Conservation (phyloP, 345 rosid species). For the Pugionium cornutum region DNA sequence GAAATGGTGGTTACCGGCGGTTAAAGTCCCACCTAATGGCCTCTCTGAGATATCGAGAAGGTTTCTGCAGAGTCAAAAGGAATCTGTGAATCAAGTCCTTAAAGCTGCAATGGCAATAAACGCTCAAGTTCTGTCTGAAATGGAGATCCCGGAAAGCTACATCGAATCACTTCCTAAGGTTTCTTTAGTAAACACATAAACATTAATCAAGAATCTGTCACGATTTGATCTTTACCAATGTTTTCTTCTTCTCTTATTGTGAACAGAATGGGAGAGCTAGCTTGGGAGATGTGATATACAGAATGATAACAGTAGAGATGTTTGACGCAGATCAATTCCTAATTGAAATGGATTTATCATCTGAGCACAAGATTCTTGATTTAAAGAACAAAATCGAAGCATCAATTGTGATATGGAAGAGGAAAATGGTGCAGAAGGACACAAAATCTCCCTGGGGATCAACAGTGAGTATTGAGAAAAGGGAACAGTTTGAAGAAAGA, state of each 20-base stretch:
- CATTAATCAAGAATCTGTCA: slow-evolving; percentile 4
- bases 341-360: slow-evolving; percentile 65
- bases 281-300: slow-evolving; percentile 77
- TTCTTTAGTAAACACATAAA: slow-evolving; percentile 19
- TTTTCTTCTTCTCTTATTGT: slow-evolving; percentile 7
- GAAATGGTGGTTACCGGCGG: slow-evolving; percentile 91
- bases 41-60: slow-evolving; percentile 67
- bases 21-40: slow-evolving; percentile 73
- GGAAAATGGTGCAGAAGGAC: slow-evolving; percentile 84
- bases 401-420: slow-evolving; percentile 81
- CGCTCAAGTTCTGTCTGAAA: slow-evolving; percentile 80
- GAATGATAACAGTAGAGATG: slow-evolving; percentile 67
- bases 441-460: slow-evolving; percentile 81
- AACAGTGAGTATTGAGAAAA: slow-evolving; percentile 78
- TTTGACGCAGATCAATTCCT: slow-evolving; percentile 82
- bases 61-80: slow-evolving; percentile 78
- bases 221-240: slow-evolving; percentile 10
- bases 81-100: slow-evolving; percentile 82
- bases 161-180: slow-evolving; percentile 88
- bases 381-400: slow-evolving; percentile 89
- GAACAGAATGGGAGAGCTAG: slow-evolving; percentile 81
- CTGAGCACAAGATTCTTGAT: slow-evolving; percentile 82
- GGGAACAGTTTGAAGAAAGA: slow-evolving; percentile 90
- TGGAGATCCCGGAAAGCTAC: slow-evolving; percentile 86
- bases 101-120: slow-evolving; percentile 98